Conservation (phyloP, 2,329 filamentous ascomycete species). For the Aspergillus quadricinctus region DNA sequence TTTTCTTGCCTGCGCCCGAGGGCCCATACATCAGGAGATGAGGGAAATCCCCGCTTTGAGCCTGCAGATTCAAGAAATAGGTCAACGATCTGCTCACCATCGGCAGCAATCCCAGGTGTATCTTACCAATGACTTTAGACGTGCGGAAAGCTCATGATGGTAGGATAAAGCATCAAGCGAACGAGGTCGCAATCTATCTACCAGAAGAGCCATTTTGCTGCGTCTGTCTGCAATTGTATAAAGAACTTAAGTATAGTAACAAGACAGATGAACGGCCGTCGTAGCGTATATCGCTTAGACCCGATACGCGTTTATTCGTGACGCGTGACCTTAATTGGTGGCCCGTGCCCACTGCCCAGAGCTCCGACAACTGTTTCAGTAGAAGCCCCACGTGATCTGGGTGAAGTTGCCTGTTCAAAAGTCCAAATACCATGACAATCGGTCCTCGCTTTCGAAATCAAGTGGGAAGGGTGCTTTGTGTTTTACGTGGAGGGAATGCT, state of each 20-base stretch:
- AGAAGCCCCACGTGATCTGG: not conserved
- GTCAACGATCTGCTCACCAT: not conserved
- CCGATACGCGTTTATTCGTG: constrained; percentile 30
- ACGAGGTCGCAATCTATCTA: constrained; percentile 58
- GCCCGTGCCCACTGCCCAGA: constrained; percentile 25
- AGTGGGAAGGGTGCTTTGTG: not conserved
- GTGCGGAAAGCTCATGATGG: constrained; percentile 80
- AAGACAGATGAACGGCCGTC: not conserved
- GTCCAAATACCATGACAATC: not conserved
- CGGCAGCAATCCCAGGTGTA: not conserved
- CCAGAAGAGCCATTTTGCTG: constrained; percentile 56
- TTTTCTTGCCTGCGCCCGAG: constrained; percentile 96
- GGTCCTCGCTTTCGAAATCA: not conserved
- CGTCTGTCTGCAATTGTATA: not conserved
- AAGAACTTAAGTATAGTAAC: not conserved
- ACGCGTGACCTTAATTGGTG: constrained; percentile 37
- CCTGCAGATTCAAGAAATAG: constrained; percentile 49
- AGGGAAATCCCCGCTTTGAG: constrained; percentile 94
- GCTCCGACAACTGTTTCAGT: not conserved
- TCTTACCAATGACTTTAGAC: constrained; percentile 75
- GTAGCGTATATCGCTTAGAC: constrained; percentile 12
- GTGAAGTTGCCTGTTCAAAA: not conserved
- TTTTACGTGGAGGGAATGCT: not conserved
- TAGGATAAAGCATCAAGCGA: constrained; percentile 65
- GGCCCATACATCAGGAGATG: constrained; percentile 96